Evolutionary conservation across 495 filamentous ascomycete genomes (phyloP).

Genomic region (Daldinia loculata): DNA sequence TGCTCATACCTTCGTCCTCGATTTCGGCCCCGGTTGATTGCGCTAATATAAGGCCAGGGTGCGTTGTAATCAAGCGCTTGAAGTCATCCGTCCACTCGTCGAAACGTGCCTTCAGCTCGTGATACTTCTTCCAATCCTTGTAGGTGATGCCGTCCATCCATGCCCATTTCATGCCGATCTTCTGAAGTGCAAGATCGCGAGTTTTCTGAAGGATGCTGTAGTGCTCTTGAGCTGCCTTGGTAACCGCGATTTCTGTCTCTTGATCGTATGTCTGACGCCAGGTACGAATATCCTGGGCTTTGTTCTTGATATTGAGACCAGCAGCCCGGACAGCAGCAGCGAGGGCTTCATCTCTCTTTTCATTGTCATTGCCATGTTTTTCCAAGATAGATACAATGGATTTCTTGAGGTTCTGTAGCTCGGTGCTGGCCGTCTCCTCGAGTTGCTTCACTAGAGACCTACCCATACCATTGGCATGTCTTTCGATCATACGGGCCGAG

Average conservation of each 20-base stretch:
- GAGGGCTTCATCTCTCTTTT: constrained; percentile 71
- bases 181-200: constrained; percentile 87
- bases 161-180: constrained; percentile 97
- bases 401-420: constrained; percentile 71
- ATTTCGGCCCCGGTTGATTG: constrained; percentile 72
- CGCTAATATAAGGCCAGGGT: constrained; percentile 75
- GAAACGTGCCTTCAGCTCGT: constrained; percentile 81
- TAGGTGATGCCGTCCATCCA: constrained; percentile 96
- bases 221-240: constrained; percentile 79
- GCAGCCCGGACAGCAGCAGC: constrained; percentile 70
- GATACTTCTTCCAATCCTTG: constrained; percentile 94
- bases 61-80: constrained; percentile 71
- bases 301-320: constrained; percentile 79
- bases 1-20: constrained; percentile 77
- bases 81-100: constrained; percentile 88
- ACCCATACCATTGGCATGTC: constrained; percentile 63
- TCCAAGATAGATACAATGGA: constrained; percentile 72
- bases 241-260: constrained; percentile 73
- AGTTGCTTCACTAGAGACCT: constrained; percentile 73
- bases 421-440: constrained; percentile 67
- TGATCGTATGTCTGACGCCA: constrained; percentile 80
- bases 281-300: constrained; percentile 79
- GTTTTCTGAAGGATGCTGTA: constrained; percentile 84
- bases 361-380: constrained; percentile 50
- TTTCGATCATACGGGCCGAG: constrained; percentile 63